Evolutionary conservation across 2,329 filamentous ascomycete genomes (phyloP).

Genomic region (Venturia aucupariae): DNA sequence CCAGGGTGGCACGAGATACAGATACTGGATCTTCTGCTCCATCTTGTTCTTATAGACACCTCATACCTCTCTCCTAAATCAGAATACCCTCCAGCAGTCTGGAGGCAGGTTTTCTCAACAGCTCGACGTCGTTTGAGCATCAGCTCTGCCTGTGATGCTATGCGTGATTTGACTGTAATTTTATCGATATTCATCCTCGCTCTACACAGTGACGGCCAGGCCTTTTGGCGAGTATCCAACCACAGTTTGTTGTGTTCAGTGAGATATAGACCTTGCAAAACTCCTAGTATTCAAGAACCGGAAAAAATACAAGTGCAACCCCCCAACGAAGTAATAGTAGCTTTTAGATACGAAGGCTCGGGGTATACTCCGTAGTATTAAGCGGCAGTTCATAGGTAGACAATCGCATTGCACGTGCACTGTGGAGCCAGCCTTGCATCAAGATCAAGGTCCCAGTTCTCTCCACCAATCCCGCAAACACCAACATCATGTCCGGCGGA

Average conservation of each 20-base stretch:
- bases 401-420: neutral
- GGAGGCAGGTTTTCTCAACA: neutral
- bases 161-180: neutral
- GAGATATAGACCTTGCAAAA: too few species aligned
- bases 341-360: too few species aligned
- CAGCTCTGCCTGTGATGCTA: neutral
- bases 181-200: too few species aligned
- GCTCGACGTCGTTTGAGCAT: neutral
- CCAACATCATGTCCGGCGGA: conserved; percentile 45
- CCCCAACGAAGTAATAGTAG: too few species aligned
- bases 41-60: neutral
- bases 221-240: too few species aligned
- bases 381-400: neutral
- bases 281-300: too few species aligned
- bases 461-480: neutral
- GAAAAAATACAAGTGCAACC: too few species aligned
- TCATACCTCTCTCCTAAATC: neutral
- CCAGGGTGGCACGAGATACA: neutral
- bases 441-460: neutral
- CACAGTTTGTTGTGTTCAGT: too few species aligned
- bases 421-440: neutral
- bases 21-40: neutral
- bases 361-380: too few species aligned
- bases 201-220: too few species aligned
- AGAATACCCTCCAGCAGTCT: neutral